Conservation (phyloP, 1,284 basidiomycete genomes). For the Fomitiporia mediterranea region DNA sequence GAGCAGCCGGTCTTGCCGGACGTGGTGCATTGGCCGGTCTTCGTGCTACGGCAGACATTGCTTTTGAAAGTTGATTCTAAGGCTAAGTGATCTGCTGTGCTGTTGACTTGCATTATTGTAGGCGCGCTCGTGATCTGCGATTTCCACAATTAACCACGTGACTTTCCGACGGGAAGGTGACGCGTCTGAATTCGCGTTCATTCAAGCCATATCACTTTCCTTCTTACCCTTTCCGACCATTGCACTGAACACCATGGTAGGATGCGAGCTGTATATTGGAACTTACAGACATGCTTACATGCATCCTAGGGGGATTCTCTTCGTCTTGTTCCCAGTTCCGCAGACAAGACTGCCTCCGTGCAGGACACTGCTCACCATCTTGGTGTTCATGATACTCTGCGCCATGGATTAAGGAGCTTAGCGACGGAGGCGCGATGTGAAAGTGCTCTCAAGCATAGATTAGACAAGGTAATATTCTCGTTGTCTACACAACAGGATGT, state of each 20-base stretch:
- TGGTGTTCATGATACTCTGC: conserved; percentile 76
- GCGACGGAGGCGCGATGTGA: conserved; percentile 62
- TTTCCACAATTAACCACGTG: not conserved
- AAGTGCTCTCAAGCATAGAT: conserved; percentile 52
- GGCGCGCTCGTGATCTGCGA: not conserved
- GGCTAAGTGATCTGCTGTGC: not conserved
- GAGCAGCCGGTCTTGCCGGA: conserved; percentile 63
- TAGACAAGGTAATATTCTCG: conserved; percentile 59
- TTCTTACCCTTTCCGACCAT: not conserved
- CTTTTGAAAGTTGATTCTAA: not conserved
- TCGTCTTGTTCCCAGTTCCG: conserved; percentile 57
- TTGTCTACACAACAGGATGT: conserved; percentile 9
- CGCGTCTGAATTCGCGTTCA: not conserved
- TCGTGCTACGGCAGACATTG: conserved; percentile 30
- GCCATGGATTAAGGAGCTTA: conserved; percentile 71
- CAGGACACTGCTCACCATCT: conserved; percentile 64
- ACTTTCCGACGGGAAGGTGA: not conserved
- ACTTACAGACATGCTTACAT: conserved; percentile 3
- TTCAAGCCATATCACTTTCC: not conserved
- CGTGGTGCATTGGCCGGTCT: conserved; percentile 59
- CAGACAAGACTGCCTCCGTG: conserved; percentile 59
- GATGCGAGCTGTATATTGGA: not conserved
- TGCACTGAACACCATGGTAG: conserved; percentile 11
- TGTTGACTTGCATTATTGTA: not conserved
- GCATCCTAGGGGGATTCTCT: conserved; percentile 36